A percentile compares a stretch with the other conserved stretches of the same genome.
Conservation (phyloP, 2,329 filamentous ascomycete species). For the Rhytidhysteron rufulum region DNA sequence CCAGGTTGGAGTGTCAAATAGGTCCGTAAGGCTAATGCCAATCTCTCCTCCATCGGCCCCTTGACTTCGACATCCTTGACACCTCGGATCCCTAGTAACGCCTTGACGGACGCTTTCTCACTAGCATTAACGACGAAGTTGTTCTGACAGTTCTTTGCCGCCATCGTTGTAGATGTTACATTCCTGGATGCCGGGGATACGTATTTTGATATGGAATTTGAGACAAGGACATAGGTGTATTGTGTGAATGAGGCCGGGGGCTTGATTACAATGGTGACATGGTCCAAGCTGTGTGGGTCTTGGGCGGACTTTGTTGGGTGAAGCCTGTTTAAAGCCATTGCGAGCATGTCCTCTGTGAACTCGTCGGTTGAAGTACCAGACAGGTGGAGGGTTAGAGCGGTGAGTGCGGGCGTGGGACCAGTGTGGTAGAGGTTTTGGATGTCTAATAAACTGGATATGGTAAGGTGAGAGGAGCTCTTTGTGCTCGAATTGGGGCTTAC, state of each 20-base stretch:
- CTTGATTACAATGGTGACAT: slow-evolving; percentile 8
- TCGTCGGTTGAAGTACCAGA: slow-evolving; percentile 8
- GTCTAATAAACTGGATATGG: too few species aligned
- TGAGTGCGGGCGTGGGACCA: neutral
- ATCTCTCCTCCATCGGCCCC: slow-evolving; percentile 4
- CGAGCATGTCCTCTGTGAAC: slow-evolving; percentile 10
- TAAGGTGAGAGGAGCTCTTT: too few species aligned
- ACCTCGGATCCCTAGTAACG: slow-evolving; percentile 7
- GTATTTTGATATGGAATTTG: slow-evolving; percentile 4
- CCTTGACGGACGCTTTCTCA: slow-evolving; percentile 5
- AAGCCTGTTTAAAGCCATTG: slow-evolving; percentile 10
- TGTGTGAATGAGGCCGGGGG: slow-evolving; percentile 7
- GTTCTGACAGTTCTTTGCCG: too few species aligned
- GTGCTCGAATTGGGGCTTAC: too few species aligned
- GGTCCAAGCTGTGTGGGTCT: slow-evolving; percentile 8
- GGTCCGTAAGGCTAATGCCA: neutral
- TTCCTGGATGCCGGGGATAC: too few species aligned
- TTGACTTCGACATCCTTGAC: slow-evolving; percentile 6
- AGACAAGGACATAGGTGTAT: slow-evolving; percentile 8
- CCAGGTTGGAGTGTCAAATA: too few species aligned
- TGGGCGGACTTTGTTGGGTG: slow-evolving; percentile 7
- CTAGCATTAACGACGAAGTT: too few species aligned
- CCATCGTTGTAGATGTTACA: too few species aligned
- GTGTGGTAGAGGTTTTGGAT: neutral
- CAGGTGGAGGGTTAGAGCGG: slow-evolving; percentile 9